Evolutionary conservation across 495 filamentous ascomycete genomes (phyloP), one percentile per base, ranked within the genome.

Genomic region (Daldinia bambusicola): DNA sequence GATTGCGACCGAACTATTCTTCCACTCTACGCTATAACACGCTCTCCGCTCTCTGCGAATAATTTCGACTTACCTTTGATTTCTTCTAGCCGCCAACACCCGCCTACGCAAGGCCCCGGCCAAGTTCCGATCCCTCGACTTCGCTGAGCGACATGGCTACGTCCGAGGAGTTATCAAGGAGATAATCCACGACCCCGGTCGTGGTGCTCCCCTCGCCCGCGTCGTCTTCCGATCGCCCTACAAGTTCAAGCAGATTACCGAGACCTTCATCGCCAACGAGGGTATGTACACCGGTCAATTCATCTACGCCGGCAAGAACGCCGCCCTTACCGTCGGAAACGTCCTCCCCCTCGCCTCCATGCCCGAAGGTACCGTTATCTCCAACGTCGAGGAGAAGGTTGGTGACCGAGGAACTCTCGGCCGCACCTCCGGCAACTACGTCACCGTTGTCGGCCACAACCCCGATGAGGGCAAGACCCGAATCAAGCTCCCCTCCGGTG

Each of bases 211-310:
- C 75, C 91, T 99, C 78, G 95, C 95, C 81, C 93, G 92, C 81
- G 94, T 99, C 77, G 85, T 89, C 78, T 99, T 99, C 92, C 94
- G 94, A 74, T 91, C 95, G 81, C 90, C 93, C 72, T 92, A 96
- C 89, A 89, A 89, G 83, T 95, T 90, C 89, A 93, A 92, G 87
- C 88, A 92, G 83, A 83, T 90, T 82, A 93, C 89, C 82, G 94
- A 93, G 91, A 96, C 95, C 70, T 97, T 99, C 89, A 98, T 99
- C 81, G 95, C 96, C 82, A 98, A 98, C 85, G 95, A 99, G 89
- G 95, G 95, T 86, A 97, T 98, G 95, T 99, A 99, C 93, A 97
- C 95, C 71, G 95, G 95, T 75, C 94, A 97, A 86, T 99, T 99
- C 88, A 94, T 99, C 91, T 99, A 98, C 84, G 94, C 95, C 82